Conservation (phyloP, 805 yeast species). For the Yarrowia divulgata region DNA sequence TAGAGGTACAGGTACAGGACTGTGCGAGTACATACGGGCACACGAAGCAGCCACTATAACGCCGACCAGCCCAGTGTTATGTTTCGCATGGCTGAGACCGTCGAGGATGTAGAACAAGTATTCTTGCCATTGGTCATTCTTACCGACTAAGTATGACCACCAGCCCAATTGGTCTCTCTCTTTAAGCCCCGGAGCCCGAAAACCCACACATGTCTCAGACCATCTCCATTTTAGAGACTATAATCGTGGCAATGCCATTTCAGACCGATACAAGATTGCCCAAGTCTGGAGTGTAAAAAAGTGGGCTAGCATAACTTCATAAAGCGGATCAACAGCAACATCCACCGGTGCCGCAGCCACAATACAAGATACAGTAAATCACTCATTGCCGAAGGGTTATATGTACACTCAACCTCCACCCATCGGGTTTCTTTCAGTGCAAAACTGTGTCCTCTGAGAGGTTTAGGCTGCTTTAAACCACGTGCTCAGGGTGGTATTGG, state of each 20-base stretch:
- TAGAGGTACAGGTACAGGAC: too few species aligned
- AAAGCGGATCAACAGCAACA: slow-evolving; percentile 7
- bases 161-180: too few species aligned
- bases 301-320: slow-evolving; percentile 5
- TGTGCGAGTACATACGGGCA: too few species aligned
- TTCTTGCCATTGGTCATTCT: too few species aligned
- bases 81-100: too few species aligned
- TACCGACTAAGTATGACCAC: too few species aligned
- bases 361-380: not conserved
- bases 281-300: not conserved
- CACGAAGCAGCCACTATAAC: too few species aligned
- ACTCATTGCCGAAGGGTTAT: slow-evolving; percentile 8
- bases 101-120: too few species aligned
- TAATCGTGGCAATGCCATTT: not conserved
- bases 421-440: not conserved
- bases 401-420: not conserved
- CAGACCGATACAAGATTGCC: not conserved
- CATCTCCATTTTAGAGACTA: not conserved
- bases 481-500: not conserved
- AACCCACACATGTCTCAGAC: not conserved
- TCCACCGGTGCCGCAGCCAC: not conserved
- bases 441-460: too few species aligned
- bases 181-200: too few species aligned
- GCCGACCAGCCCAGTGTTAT: too few species aligned
- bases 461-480: not conserved